Base-by-base conservation (phyloP, 2,329 filamentous ascomycete genomes). In the Hypoxylon rubiginosum region DNA sequence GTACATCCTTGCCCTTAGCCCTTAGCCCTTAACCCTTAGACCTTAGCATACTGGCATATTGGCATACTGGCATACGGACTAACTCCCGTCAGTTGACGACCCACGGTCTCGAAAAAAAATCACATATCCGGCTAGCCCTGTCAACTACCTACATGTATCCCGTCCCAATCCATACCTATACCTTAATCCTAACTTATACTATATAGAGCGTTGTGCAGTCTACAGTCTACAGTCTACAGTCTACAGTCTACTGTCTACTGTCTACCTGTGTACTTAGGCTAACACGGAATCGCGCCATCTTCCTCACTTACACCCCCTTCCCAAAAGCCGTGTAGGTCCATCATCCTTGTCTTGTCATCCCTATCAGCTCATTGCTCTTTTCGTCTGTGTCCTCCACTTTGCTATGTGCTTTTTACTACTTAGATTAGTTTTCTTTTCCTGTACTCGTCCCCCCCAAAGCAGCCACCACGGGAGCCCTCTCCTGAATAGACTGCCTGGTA, bases 271-370 rank as follows among this genome's bases (percentile, higher is more conserved):
- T 51, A 58, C 46, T 43, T 43, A 52, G 50, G 41, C 54, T 45
- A 9, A 59, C 28, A 62, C 54, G 32, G 53, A 64, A 55, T 68
- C 59, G 39, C 64, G 56, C 62, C 67, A 53, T 68, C 62, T 65
- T n/a, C n/a, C 64, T 54, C 52, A 68, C 60, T 57, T 62, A 58
- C 56, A 66, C 51, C 45, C 58, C 58, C 58, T 41, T 64, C 67
- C 57, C 50, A 62, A 54, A 54, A 39, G 46, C 26, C 39, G 58
- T 69, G 62, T 64, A 71, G 65, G 68, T 61, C 54, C 48, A 50
- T 57, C 56, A 71, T 68, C 68, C 68, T 72, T 74, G 73, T 72
- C 61, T 67, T 67, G 70, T 70, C 66, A 67, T 71, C 71, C 72
- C 71, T 69, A 68, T 70, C 66, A 52, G 59, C 43, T 67, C 63